Base-by-base conservation (phyloP, 768 basidiomycete species). In the Termitomyces sp. region DNA sequence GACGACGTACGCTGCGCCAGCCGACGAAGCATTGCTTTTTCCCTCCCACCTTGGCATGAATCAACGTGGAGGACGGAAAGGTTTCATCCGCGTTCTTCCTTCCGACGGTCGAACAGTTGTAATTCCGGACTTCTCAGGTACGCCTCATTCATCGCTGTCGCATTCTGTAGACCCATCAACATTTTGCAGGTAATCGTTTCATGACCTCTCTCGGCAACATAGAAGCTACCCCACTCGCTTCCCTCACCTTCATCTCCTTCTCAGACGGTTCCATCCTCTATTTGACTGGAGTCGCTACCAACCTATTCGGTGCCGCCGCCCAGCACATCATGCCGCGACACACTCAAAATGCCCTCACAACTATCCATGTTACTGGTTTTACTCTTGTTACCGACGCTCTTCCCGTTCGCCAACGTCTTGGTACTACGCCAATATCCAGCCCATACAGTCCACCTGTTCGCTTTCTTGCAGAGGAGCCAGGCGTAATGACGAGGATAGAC, bases 191-290 rank as follows among this genome's bases (percentile, higher is more conserved):
- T 1, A 87, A 87, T 63, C 76, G 84, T 3, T 69, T 84, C 53
- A 77, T 87, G 79, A 84, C 81, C 20, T 84, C 84, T 16, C 68
- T 87, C 13, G 85, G 85, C 2, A 85, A 87, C 58, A 79, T 86
- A 32, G 79, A 82, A 59, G 73, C 75, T 22, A 84, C 81, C 0
- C 80, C 81, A 4, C 64, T 81, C 2, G 85, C 85, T 4, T 80
- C 79, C 0, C 71, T 86, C 14, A 81, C 82, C n/a, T 79, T 87
- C 57, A 66, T 82, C 7, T 76, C 75, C 20, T 87, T 82, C 63
- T 68, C 70, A 12, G 76, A 74, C 0, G 85, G 86, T 3, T 71
- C 80, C 33, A 74, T 87, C 13, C 74, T 87, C 6, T 88, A 88
- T 61, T 66, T 87, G 33, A 87, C 87, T 2, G 86, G 86, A 2